phyloP scores from a whole-genome alignment of 441 rosid genomes.

The Eugenia klotzschiana region DNA sequence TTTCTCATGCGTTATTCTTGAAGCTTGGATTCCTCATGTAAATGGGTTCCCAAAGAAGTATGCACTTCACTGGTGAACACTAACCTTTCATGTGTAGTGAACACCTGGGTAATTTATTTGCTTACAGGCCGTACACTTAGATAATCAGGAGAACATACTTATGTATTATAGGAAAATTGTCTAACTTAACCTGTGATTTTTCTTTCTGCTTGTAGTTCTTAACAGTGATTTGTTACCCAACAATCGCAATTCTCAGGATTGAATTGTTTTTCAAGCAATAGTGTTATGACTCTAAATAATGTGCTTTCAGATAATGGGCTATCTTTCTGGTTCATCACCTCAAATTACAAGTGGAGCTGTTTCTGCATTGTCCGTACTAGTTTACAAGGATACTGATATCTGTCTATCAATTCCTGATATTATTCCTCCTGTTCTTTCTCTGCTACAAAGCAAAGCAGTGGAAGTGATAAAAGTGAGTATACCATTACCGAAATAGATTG shows the following conservation, averaged over 20 bases:
- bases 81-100: not conserved
- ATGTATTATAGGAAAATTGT: not conserved
- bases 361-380: slow-evolving; percentile 66
- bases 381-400: slow-evolving; percentile 51
- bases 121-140: not conserved
- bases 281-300: not conserved
- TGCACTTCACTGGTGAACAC: not conserved
- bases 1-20: not conserved
- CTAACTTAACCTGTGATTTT: not conserved
- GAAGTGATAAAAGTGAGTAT: slow-evolving; percentile 72
- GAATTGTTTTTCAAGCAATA: not conserved
- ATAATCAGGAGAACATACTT: not conserved
- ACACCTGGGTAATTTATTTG: not conserved
- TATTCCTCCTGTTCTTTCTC: slow-evolving; percentile 54
- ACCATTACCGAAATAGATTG: not conserved
- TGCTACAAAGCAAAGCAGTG: slow-evolving; percentile 67
- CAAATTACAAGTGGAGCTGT: slow-evolving; percentile 92
- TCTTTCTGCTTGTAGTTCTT: not conserved
- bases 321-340: slow-evolving; percentile 82
- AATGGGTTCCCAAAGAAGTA: not conserved
- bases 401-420: slow-evolving; percentile 50
- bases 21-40: not conserved
- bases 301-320: slow-evolving; percentile 62
- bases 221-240: not conserved
- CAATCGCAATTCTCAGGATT: not conserved